phyloP scores from a whole-genome alignment of 2,329 filamentous ascomycete species.

The Ceratocystis smalleyi region DNA sequence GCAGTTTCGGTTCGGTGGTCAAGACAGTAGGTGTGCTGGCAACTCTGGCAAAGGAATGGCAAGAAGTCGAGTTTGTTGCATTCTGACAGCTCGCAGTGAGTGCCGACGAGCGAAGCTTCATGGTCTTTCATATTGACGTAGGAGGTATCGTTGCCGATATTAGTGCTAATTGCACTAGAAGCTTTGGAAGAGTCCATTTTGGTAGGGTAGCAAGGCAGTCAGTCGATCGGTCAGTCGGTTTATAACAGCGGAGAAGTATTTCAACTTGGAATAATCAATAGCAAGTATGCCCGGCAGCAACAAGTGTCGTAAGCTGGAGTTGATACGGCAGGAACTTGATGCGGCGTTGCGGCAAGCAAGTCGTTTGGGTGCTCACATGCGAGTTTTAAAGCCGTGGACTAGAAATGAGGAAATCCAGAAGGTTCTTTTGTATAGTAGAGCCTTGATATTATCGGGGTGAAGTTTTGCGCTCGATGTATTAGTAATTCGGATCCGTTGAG shows the following conservation, averaged over 20 bases:
- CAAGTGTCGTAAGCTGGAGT: not conserved
- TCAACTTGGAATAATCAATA: not conserved
- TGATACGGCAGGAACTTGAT: not conserved
- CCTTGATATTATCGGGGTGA: too few species aligned
- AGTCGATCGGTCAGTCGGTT: too few species aligned
- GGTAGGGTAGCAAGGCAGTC: not conserved
- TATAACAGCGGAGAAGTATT: not conserved
- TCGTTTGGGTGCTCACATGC: constrained; percentile 1
- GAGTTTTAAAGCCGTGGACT: not conserved
- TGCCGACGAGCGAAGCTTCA: constrained; percentile 74
- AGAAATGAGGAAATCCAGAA: constrained; percentile 3
- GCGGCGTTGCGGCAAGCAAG: not conserved
- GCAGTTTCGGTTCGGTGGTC: constrained; percentile 79
- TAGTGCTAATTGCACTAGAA: constrained; percentile 18
- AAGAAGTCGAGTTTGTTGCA: constrained; percentile 95
- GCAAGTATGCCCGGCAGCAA: constrained; percentile 5
- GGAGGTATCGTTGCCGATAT: constrained; percentile 33
- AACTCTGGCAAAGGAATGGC: constrained; percentile 86
- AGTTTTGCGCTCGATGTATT: too few species aligned
- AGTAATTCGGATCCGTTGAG: too few species aligned
- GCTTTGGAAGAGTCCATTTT: constrained; percentile 10
- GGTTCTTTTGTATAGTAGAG: not conserved
- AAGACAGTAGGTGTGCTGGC: constrained; percentile 70
- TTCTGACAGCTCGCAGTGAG: constrained; percentile 79
- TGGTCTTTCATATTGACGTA: constrained; percentile 59